Evolutionary conservation across 176 grass and related monocot genomes (phyloP), one percentile per base, ranked within the genome.

Genomic region (Stipa capillata): DNA sequence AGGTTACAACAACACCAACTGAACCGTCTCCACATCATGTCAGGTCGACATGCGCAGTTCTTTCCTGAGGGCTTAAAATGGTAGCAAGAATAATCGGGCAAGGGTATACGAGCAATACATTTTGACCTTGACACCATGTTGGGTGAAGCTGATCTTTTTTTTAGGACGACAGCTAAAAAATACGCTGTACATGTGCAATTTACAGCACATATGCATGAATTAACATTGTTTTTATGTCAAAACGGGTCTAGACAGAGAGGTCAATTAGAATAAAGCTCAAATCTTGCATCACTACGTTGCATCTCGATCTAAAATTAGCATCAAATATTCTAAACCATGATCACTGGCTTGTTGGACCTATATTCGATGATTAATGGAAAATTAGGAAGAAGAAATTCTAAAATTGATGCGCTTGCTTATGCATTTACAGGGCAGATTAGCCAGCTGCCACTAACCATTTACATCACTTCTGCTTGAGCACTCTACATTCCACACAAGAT

Each of bases 371-470:
- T 72, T 32, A 65, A 63, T 39, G 61, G 43, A 88, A 35, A 52
- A 37, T 59, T 53, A 47, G 68, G 72, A 49, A 49, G 58, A 71
- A 49, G 32, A 55, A 42, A 66, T 27, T 67, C 71, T 80, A 80
- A 86, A 87, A 84, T 77, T 47, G 74, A 81, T 80, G 85, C 55
- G 79, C 85, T 78, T 71, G 70, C 67, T 81, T 94, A 89, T 94
- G 83, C 83, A 93, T 93, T 90, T 90, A 90, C 91, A 88, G 67
- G 67, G 76, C 57, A 87, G 63, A 90, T 88, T 93, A 88, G 84
- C 87, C 83, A 77, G 63, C 87, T 87, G 83, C 52, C 76, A 76
- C 87, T 77, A 84, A 87, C 79, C 85, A 93, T 93, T 86, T 93
- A 93, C 90, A 93, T 62, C 69, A 61, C 77, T 77, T 49, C 72